Conservation (phyloP, 345 rosid genomes). For the Eucalyptus cloeziana region DNA sequence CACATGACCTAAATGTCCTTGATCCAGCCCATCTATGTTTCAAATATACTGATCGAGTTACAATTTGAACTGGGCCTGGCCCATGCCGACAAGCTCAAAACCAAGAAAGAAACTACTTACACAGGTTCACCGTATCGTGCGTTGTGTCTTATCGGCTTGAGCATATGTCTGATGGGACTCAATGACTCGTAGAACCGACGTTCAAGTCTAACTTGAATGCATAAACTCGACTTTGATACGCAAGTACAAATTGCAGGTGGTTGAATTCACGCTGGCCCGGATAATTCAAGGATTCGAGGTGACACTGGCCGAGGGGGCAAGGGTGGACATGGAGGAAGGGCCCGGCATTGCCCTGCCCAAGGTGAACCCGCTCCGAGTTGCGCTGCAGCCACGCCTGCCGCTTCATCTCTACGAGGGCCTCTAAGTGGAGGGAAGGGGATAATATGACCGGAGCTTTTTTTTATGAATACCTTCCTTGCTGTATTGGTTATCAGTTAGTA, state of each 20-base stretch:
- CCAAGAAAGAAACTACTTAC: neutral
- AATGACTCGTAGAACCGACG: neutral
- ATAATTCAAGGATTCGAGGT: slow-evolving; percentile 38
- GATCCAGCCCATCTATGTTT: neutral
- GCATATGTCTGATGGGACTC: neutral
- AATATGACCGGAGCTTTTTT: neutral
- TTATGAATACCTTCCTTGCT: neutral
- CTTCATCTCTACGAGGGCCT: neutral
- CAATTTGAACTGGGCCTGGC: neutral
- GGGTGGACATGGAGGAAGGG: slow-evolving; percentile 36
- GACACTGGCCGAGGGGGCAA: neutral
- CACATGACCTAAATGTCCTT: neutral
- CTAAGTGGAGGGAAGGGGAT: neutral
- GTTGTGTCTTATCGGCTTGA: neutral
- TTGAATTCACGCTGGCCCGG: slow-evolving; percentile 29
- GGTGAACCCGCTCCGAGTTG: slow-evolving; percentile 19
- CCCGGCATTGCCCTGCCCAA: slow-evolving; percentile 33
- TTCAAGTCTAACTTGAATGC: neutral
- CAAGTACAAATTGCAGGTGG: neutral
- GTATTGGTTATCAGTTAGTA: neutral
- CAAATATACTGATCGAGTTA: neutral
- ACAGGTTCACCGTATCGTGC: neutral
- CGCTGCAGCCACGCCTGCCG: slow-evolving; percentile 24
- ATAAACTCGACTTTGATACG: neutral
- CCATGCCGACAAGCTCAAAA: neutral